phyloP scores from a whole-genome alignment of 148 eudicot genomes.

The Fagopyrum tataricum region DNA sequence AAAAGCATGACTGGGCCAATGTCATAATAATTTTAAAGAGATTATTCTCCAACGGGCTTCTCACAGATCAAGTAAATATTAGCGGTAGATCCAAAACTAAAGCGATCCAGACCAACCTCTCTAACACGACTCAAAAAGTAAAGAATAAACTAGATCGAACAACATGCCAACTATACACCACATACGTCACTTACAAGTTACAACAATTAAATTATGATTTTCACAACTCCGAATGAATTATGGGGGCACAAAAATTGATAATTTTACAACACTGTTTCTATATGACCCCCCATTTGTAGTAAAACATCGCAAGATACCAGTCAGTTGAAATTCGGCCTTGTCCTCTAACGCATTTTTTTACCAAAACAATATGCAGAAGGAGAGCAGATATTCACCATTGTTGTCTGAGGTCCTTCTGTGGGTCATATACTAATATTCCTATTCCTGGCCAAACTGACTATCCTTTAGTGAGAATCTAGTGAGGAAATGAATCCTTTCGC shows the following conservation, averaged over 20 bases:
- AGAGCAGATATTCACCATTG: background rate
- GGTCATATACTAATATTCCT: background rate
- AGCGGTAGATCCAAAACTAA: too few species aligned
- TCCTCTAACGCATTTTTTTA: background rate
- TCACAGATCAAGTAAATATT: too few species aligned
- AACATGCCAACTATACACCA: background rate
- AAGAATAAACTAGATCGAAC: too few species aligned
- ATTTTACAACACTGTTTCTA: background rate
- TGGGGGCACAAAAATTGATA: background rate
- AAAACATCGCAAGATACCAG: background rate
- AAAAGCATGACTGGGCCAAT: too few species aligned
- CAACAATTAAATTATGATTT: background rate
- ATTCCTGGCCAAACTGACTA: background rate
- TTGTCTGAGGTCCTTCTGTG: background rate
- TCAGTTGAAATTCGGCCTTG: background rate
- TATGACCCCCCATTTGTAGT: too few species aligned
- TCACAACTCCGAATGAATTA: background rate
- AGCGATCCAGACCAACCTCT: too few species aligned
- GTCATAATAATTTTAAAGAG: too few species aligned
- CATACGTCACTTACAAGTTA: background rate
- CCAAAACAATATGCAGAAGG: background rate
- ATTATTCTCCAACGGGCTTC: too few species aligned
- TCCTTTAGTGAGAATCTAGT: conserved; percentile 23
- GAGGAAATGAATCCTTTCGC: conserved; percentile 85
- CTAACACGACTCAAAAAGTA: too few species aligned